A percentile compares a stretch with the other conserved stretches of the same genome.
Conservation (phyloP, 371 early-diverging fungal genomes). For the Mortierella sp. region DNA sequence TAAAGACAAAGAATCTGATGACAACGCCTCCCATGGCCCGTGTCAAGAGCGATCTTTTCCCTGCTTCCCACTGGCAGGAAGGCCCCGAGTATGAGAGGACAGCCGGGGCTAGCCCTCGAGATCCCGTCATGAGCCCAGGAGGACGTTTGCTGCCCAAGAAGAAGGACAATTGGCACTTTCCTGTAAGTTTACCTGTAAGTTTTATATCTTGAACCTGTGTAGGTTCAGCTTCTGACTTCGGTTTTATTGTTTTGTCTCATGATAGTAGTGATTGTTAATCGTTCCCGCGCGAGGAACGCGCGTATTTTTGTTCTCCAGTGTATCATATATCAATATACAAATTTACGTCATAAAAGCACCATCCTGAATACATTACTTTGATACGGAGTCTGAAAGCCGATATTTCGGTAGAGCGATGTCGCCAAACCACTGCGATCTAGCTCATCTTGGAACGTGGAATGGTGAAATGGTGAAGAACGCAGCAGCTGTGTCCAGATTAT, state of each 20-base stretch:
- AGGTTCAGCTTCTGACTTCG: no score
- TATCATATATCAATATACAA: no score
- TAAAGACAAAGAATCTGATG: constrained; percentile 28
- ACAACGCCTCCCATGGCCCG: constrained; percentile 41
- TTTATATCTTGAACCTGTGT: no score
- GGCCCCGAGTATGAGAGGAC: constrained; percentile 45
- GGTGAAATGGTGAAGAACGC: not conserved
- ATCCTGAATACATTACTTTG: no score
- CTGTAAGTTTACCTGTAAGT: constrained; percentile 24
- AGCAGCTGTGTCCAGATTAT: no score
- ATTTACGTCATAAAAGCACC: no score
- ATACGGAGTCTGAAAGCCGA: no score
- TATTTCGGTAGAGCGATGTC: no score
- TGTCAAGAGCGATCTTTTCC: constrained; percentile 16
- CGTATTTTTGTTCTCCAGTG: no score
- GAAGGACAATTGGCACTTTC: constrained; percentile 50
- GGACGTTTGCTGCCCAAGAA: constrained; percentile 42
- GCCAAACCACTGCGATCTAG: no score
- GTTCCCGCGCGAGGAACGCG: no score
- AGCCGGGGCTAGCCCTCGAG: constrained; percentile 51
- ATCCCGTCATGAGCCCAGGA: constrained; percentile 48
- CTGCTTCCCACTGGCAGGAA: constrained; percentile 39
- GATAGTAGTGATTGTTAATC: not conserved
- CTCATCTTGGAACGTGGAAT: constrained; percentile 2
- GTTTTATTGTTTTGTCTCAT: not conserved